Evolutionary conservation across 345 rosid genomes (phyloP), one percentile per base, ranked within the genome.

Genomic region (Eucalyptus regnans): DNA sequence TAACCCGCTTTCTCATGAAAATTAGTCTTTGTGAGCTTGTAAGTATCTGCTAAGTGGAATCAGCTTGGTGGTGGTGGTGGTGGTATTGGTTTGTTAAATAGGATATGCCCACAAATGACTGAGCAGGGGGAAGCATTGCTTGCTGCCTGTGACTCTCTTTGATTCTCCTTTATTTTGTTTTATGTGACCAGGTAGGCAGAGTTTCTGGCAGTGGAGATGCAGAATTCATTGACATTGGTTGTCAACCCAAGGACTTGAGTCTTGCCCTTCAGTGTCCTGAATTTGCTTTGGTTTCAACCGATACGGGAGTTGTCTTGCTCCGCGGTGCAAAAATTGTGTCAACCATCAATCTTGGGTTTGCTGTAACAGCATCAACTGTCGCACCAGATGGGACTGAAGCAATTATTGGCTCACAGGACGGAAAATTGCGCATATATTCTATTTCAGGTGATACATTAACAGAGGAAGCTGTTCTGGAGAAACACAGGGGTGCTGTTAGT

Each of bases 301-400:
- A 96, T 87, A 94, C 97, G 27, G 98, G 99, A 84, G 96, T 94
- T 91, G 97, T 94, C 91, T 90, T 97, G 91, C 95, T 97, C 90
- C 94, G 90, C 60, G 95, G 95, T 89, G 90, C 95, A 87, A 94
- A 94, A 91, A 93, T 96, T 62, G 93, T 95, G 64, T 96, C 97
- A 90, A 95, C 95, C 88, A 88, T 95, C 86, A 91, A 93, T 92
- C 97, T 97, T 87, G 97, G 97, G 80, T 97, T 96, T 93, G 71
- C 92, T 54, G 97, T 94, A 87, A 96, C 99, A 52, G 97, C 99
- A 87, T 95, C 95, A 87, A 96, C 95, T 9, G 88, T 97, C 88
- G 89, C 97, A 90, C 99, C 99, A 83, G 96, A 97, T 94, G 99
- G 99, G 92, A 92, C 89, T 20, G 99, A 97, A 96, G 98, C 97